Evolutionary conservation across 2,329 filamentous ascomycete genomes (phyloP).

Genomic region (Daldinia sp.): DNA sequence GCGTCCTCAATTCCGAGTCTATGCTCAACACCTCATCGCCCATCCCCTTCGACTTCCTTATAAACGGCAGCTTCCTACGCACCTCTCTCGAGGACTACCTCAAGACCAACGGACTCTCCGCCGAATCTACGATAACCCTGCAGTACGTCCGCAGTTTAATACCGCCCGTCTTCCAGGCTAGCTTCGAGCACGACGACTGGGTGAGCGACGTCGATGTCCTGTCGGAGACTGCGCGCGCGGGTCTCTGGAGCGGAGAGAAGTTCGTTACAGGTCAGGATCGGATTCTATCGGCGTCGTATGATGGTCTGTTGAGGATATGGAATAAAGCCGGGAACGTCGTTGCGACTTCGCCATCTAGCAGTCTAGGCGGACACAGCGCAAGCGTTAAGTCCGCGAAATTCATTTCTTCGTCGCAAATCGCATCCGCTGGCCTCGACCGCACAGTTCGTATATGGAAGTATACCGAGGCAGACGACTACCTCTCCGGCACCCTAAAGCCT

Average conservation of each 20-base stretch:
- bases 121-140: slow-evolving; percentile 85
- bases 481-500: slow-evolving; percentile 71
- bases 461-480: slow-evolving; percentile 68
- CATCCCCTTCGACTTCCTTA: slow-evolving; percentile 90
- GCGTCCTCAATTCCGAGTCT: slow-evolving; percentile 75
- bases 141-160: slow-evolving; percentile 94
- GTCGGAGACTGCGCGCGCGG: slow-evolving; percentile 70
- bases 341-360: slow-evolving; percentile 73
- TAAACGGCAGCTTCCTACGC: slow-evolving; percentile 91
- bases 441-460: slow-evolving; percentile 93
- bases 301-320: slow-evolving; percentile 89
- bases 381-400: slow-evolving; percentile 86
- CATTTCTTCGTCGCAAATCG: slow-evolving; percentile 78
- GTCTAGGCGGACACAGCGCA: slow-evolving; percentile 76
- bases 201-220: slow-evolving; percentile 86
- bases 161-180: slow-evolving; percentile 86
- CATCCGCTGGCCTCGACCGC: slow-evolving; percentile 83
- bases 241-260: slow-evolving; percentile 60
- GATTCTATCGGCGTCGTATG: slow-evolving; percentile 92
- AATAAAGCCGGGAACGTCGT: slow-evolving; percentile 86
- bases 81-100: slow-evolving; percentile 93
- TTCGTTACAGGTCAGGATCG: slow-evolving; percentile 68
- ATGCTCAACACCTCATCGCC: slow-evolving; percentile 72
- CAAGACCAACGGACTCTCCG: slow-evolving; percentile 82
- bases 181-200: slow-evolving; percentile 98